Conservation (phyloP, 805 yeast species). For the Starmera dryadoides region DNA sequence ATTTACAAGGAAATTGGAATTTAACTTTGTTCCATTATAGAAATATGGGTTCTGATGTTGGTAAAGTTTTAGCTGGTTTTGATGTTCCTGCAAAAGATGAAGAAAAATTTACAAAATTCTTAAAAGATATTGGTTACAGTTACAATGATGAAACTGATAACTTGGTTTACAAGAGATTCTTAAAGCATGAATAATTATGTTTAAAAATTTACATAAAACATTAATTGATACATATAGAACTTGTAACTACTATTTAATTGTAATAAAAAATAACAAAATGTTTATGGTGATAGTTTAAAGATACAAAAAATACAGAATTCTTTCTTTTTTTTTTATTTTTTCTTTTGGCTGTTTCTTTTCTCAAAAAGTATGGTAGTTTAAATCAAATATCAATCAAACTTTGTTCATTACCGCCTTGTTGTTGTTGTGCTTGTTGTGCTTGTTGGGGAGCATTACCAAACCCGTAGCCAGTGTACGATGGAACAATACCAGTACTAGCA, state of each 20-base stretch:
- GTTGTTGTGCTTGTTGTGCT: constrained; percentile 11
- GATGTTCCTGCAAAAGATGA: constrained; percentile 70
- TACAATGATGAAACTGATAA: constrained; percentile 80
- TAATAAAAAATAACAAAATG: no score
- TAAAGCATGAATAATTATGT: constrained; percentile 28
- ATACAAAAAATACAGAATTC: no score
- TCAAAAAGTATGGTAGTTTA: background rate
- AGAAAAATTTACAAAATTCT: constrained; percentile 57
- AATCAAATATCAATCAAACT: constrained; percentile 21
- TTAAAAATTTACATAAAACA: background rate
- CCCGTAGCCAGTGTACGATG: constrained; percentile 90
- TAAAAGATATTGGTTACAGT: constrained; percentile 67
- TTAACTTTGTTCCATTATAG: constrained; percentile 93
- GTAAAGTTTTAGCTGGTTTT: constrained; percentile 86
- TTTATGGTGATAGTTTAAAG: no score
- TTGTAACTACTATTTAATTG: no score
- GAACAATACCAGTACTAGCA: constrained; percentile 58
- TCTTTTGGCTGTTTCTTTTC: background rate
- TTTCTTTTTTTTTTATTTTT: no score
- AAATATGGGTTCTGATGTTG: constrained; percentile 94
- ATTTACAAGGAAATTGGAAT: constrained; percentile 78
- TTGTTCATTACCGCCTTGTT: constrained; percentile 13
- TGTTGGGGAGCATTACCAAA: constrained; percentile 66
- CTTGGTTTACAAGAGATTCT: constrained; percentile 74
- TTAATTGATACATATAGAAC: no score